Percentiles rank a stretch among this genome's conserved stretches.
Evolutionary conservation across 2,329 filamentous ascomycete species (phyloP).

Genomic region (Aureobasidium sp.): DNA sequence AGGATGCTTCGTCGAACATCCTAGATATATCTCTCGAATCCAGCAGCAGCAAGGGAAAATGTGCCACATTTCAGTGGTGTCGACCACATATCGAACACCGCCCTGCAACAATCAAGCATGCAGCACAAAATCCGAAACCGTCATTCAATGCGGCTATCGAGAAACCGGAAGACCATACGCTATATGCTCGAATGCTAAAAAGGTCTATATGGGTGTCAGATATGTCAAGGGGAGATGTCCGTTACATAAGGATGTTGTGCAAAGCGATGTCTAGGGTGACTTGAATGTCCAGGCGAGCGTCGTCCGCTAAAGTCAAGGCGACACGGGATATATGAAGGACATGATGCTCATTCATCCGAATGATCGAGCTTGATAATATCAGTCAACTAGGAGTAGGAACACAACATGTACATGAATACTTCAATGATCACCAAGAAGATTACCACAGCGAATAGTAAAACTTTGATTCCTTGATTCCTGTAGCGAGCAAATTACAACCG

Average conservation of each 20-base stretch:
- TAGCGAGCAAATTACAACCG: background rate
- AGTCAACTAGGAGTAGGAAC: too few relatives aligned
- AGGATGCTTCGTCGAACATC: background rate
- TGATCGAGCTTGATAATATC: background rate
- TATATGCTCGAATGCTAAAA: background rate
- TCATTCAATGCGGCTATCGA: background rate
- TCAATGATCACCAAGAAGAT: background rate
- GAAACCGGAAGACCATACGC: background rate
- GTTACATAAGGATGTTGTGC: background rate
- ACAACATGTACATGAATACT: background rate
- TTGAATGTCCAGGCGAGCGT: background rate
- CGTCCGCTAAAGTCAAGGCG: too few relatives aligned
- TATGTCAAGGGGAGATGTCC: background rate
- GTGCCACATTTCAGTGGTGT: background rate
- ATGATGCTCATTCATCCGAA: background rate
- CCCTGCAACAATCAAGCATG: background rate
- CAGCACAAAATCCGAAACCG: background rate
- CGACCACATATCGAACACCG: background rate
- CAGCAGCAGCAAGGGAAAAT: background rate
- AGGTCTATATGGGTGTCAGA: background rate
- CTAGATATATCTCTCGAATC: background rate
- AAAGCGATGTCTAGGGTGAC: background rate
- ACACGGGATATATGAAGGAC: too few relatives aligned
- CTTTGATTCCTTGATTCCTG: background rate
- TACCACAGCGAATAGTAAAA: background rate